phyloP scores from a whole-genome alignment of 306 rosid species.

The Fagus sylvatica region DNA sequence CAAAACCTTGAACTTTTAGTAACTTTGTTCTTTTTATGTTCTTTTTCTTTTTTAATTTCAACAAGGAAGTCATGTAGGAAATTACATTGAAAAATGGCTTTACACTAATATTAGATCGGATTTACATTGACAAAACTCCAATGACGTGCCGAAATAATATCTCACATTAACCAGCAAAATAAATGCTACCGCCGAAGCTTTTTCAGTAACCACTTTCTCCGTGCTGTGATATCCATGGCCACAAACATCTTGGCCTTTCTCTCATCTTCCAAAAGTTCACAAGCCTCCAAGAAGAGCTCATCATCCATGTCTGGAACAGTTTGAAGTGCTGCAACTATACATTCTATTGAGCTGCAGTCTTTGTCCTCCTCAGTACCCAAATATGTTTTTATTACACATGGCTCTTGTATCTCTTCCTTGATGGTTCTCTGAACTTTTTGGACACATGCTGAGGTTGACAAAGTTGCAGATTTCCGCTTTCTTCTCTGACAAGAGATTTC shows the following conservation, averaged over 20 bases:
- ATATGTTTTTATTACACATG: not conserved
- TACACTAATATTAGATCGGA: not conserved
- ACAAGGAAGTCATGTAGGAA: not conserved
- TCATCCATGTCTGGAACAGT: conserved; percentile 52
- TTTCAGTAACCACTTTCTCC: conserved; percentile 50
- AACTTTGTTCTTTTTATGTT: too few relatives aligned
- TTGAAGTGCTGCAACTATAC: conserved; percentile 55
- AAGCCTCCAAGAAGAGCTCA: conserved; percentile 58
- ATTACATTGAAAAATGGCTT: not conserved
- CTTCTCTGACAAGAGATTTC: conserved; percentile 23
- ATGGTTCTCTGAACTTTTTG: conserved; percentile 30
- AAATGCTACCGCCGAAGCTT: conserved; percentile 35
- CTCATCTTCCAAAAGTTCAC: conserved; percentile 54
- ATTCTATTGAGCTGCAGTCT: conserved; percentile 43
- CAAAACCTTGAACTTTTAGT: too few relatives aligned
- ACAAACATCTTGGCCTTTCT: conserved; percentile 56
- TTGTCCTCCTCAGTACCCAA: conserved; percentile 14
- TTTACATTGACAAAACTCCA: not conserved
- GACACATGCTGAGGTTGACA: conserved; percentile 25
- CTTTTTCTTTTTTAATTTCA: too few relatives aligned
- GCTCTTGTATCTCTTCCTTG: conserved; percentile 26
- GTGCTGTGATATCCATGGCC: conserved; percentile 50
- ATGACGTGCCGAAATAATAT: too few relatives aligned
- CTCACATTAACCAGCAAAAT: not conserved
- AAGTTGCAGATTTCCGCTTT: conserved; percentile 30